Evolutionary conservation across 2,329 filamentous ascomycete species (phyloP).

Genomic region (Coniochaeta hoffmannii): DNA sequence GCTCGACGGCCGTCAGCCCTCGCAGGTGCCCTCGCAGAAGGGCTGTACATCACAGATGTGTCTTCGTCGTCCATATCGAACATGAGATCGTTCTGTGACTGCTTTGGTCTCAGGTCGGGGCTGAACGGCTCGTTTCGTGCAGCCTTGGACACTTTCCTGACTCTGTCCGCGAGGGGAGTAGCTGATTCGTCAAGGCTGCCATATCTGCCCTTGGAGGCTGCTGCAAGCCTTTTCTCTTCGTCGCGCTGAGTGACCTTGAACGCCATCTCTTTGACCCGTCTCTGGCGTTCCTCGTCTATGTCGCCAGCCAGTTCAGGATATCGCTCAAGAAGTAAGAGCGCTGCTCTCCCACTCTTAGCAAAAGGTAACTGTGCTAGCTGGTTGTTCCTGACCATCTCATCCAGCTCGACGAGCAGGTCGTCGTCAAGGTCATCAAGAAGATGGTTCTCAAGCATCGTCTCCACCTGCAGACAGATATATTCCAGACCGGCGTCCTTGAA

Average conservation of each 20-base stretch:
- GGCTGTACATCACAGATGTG: background rate
- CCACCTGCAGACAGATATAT: conserved; percentile 86
- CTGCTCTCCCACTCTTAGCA: conserved; percentile 66
- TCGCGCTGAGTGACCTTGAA: conserved; percentile 57
- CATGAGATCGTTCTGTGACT: conserved; percentile 69
- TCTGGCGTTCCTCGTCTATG: conserved; percentile 60
- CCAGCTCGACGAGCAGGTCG: conserved; percentile 73
- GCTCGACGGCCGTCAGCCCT: background rate
- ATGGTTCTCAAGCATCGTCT: conserved; percentile 86
- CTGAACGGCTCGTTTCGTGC: conserved; percentile 51
- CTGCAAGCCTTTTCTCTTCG: conserved; percentile 54
- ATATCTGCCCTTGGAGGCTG: conserved; percentile 52
- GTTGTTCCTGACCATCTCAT: conserved; percentile 72
- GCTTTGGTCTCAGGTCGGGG: conserved; percentile 60
- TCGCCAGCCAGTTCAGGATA: conserved; percentile 56
- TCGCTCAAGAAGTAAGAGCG: conserved; percentile 56
- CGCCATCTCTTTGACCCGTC: conserved; percentile 69
- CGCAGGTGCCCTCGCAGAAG: background rate
- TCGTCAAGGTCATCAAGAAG: conserved; percentile 79
- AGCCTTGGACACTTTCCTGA: conserved; percentile 37
- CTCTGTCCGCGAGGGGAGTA: conserved; percentile 33
- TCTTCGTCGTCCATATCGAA: conserved; percentile 90
- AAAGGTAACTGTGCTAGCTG: conserved; percentile 73
- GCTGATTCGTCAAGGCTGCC: conserved; percentile 58
- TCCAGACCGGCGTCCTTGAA: conserved; percentile 87